Base-by-base conservation (phyloP, 352 stramenopile genomes). In the Pythium diclinum region DNA sequence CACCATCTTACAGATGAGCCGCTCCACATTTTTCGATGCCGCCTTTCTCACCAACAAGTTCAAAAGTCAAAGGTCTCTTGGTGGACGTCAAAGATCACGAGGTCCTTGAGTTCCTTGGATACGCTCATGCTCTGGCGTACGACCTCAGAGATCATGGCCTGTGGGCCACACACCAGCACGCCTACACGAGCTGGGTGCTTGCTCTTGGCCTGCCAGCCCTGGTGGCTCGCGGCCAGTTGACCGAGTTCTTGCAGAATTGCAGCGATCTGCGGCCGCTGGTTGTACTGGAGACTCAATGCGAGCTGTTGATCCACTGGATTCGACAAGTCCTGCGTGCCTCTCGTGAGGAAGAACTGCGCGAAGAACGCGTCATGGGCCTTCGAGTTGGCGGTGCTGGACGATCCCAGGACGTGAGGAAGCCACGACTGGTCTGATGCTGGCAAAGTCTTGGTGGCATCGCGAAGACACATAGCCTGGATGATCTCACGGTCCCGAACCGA, bases 131-230 rank as follows among this genome's bases (percentile, higher is more conserved):
- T 73, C 21, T 61, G 58, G 28, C 33, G 44, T 4, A 80, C 65
- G 21, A 76, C 74, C 3, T 73, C 72, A 6, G 25, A 46, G 17
- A 79, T 67, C 71, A 86, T 76, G 9, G 49, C 36, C 0, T 14
- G 19, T 0, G 77, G 77, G 1, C 77, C 77, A 40, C 75, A 83
- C 1, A 82, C 77, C 17, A 86, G 59, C 14, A 86, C 73, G 0
- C 56, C 77, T 1, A 86, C 71, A 7, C 73, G 64, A 5, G 33
- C 47, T 1, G 30, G 36, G 17, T 71, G 59, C n/a, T 74, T 71
- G 16, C 56, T 23, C 6, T 19, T 44, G 56, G 47, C 21, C 63
- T 67, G 68, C 28, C 25, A 44, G 36, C 36, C 36, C 11, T 44
- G 36, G 36, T 44, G 36, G 11, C 6, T 71, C 28, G 21, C 7